phyloP scores from a whole-genome alignment of 2,329 filamentous ascomycete genomes.

The Shiraia sp. region DNA sequence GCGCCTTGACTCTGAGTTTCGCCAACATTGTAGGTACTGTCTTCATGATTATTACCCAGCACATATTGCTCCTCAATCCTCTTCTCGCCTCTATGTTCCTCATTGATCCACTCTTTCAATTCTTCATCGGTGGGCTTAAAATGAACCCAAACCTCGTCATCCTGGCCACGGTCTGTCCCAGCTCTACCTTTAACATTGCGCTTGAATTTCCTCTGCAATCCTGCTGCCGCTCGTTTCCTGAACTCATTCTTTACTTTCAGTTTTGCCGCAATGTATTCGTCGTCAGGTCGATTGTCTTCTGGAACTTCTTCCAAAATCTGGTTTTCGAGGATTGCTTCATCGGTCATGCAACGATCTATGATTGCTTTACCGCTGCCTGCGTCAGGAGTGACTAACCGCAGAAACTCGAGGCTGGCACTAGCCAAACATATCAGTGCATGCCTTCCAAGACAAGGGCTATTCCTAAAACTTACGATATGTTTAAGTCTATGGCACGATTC shows the following conservation, averaged over 20 bases:
- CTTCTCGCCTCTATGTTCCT: constrained; percentile 22
- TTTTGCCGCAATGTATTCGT: constrained; percentile 62
- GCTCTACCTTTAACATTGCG: constrained; percentile 45
- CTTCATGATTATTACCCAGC: constrained; percentile 3
- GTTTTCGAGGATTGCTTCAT: constrained; percentile 57
- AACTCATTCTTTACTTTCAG: constrained; percentile 64
- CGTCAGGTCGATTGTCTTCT: constrained; percentile 57
- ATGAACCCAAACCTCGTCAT: constrained; percentile 60
- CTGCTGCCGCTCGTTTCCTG: constrained; percentile 53
- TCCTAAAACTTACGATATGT: constrained; percentile 52
- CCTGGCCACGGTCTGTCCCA: constrained; percentile 39
- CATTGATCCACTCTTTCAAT: constrained; percentile 28
- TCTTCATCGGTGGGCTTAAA: constrained; percentile 37
- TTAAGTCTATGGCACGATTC: constrained; percentile 64
- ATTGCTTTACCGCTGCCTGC: constrained; percentile 44
- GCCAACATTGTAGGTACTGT: not conserved
- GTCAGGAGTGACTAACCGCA: constrained; percentile 54
- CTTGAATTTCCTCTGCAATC: constrained; percentile 44
- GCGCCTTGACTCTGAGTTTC: no score
- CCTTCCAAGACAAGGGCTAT: no score
- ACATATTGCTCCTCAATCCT: constrained; percentile 22
- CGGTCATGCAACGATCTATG: constrained; percentile 56
- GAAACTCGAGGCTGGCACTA: constrained; percentile 64
- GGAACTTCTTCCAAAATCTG: constrained; percentile 54
- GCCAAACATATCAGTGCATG: not conserved